Evolutionary conservation across 192 early-diverging fungal species (phyloP), one percentile per base, ranked within the genome.

Genomic region (Coemansia sp.): DNA sequence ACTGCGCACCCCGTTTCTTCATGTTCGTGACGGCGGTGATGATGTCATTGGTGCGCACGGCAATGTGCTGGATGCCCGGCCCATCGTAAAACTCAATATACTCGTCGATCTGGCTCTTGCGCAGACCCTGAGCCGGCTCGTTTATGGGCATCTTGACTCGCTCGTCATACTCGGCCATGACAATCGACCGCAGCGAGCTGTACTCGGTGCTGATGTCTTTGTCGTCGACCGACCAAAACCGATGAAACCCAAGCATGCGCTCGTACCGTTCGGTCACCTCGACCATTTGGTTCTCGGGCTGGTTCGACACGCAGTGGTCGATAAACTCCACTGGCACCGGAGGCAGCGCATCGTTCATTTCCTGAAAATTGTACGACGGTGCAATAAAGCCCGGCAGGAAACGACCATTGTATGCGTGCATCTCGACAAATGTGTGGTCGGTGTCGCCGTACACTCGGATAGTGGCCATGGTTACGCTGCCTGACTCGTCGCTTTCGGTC

Each of bases 221-320:
- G 83, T 98, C 96, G 77, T 98, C 96, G 46, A 98, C 92, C 44
- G 92, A 94, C 94, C 94, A 97, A 89, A 97, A 98, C 47, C 95
- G 87, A 82, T 95, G 95, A 87, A 97, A 98, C 60, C 90, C 93
- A n/a, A 98, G 86, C 58, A 86, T 81, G 56, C 87, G 81, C 82
- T 96, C 94, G 80, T 98, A 96, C 62, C 88, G 82, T 63, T 94
- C 88, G 74, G 88, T 90, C 59, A 91, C 86, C 61, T 84, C 67
- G 26, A 86, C 72, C 94, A 98, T 96, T 82, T 90, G 83, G 82
- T 86, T 77, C 67, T 95, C 93, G 61, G 94, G 94, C 72, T 97
- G 94, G 84, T 97, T 98, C 11, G 89, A 92, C 46, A 98, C 96
- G 58, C 92, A 90, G 83, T 98, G 96, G 74, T 97, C 96, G 68